Percentiles rank a stretch among this genome's conserved stretches.
These are phyloP conservation scores for Pyropia haitanensis DNA, from an alignment of 23 red algal genomes.

Conservation along the genomic window DNA sequence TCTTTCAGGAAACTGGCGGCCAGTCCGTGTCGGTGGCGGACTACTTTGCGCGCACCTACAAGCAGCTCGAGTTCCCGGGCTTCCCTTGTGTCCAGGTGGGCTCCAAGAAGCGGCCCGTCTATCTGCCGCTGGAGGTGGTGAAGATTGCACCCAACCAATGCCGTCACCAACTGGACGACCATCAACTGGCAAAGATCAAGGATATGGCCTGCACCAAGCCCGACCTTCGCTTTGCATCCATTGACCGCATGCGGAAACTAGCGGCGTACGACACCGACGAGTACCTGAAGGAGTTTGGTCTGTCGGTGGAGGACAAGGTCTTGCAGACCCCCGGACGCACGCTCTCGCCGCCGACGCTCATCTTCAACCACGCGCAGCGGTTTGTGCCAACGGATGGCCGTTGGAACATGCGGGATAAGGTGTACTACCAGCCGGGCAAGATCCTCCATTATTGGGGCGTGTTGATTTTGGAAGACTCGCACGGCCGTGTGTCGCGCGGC, in stretches of 20 bases:
- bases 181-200: constrained; percentile 25
- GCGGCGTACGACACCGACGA: constrained; percentile 24
- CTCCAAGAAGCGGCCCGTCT: constrained; percentile 24
- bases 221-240: constrained; percentile 11
- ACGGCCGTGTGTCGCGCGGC: too few relatives aligned
- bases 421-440: too few relatives aligned
- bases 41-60: constrained; percentile 25
- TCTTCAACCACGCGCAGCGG: too few relatives aligned
- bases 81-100: constrained; percentile 43
- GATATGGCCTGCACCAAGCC: constrained; percentile 39
- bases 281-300: constrained; percentile 40
- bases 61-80: constrained; percentile 25
- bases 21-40: constrained; percentile 23
- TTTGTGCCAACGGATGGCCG: too few relatives aligned
- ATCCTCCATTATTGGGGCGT: too few relatives aligned
- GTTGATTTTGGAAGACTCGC: too few relatives aligned
- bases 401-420: too few relatives aligned
- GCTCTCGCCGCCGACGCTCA: constrained; percentile 15
- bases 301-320: constrained; percentile 41
- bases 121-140: constrained; percentile 42
- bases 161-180: constrained; percentile 1
- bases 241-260: constrained; percentile 23
- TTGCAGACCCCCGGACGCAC: constrained; percentile 13
- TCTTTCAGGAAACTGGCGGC: constrained; percentile 21
- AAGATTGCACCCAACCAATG: constrained; percentile 37